Base-by-base conservation (phyloP, 2,329 filamentous ascomycete genomes). In the Phaeoacremonium minimum region DNA sequence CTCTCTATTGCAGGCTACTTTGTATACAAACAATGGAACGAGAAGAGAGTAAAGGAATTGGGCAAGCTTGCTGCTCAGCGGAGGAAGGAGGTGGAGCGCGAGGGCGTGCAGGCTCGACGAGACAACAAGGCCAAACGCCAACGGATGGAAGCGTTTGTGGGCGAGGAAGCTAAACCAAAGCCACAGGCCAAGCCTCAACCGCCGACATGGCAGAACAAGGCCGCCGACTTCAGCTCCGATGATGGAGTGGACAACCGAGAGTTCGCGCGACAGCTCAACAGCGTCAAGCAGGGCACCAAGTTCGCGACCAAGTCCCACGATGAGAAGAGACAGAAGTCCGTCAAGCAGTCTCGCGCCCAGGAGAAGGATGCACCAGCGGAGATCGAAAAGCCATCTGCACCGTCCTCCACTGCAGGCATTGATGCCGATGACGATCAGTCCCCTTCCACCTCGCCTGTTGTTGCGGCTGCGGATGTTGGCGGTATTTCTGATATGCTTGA, bases 401-500 rank as follows among this genome's bases (percentile, higher is more conserved):
- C 77, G 6, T 85, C 85, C 1, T 90, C 86, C 4, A 83, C 80
- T 36, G 77, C 79, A 30, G 85, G 79, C 35, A 83, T 73, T 18
- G 87, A 91, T 55, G 86, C 82, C 12, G 87, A 93, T 51, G 86
- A 94, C 52, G 87, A 95, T 51, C 68, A 83, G 50, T 89, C 88
- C 4, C 71, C 84, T 7, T 71, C 74, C 40, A 69, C 71, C 30
- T 90, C 87, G 9, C 85, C 87, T 19, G 68, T 77, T 34, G 65
- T 74, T 15, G 57, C 50, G 22, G 67, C 77, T n/a, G 70, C 68
- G 12, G 72, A 77, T 40, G 73, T 76, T 41, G 79, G 75, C 37
- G 86, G 86, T 55, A 79, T 96, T 39, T 85, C 85, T 37, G 91
- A 96, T 63, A 97, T 97, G 91, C 80, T 97, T 13, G 89, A 95